phyloP scores from a whole-genome alignment of 1,284 basidiomycete species.

The Fistulinella cinereoalba region DNA sequence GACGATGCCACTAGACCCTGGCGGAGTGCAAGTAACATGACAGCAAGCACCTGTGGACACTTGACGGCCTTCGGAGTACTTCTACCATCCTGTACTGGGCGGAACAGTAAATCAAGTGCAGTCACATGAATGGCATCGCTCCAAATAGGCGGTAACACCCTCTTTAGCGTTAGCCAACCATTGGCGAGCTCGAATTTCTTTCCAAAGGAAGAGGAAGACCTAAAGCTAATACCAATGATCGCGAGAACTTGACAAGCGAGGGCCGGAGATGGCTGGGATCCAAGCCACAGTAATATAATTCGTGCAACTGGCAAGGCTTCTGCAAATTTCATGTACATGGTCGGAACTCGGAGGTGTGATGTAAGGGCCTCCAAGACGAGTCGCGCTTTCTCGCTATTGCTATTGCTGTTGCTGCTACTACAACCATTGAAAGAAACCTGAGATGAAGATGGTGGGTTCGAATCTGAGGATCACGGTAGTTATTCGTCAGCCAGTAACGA shows the following conservation, averaged over 20 bases:
- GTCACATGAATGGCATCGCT: constrained; percentile 59
- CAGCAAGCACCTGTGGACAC: constrained; percentile 54
- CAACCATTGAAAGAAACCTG: constrained; percentile 38
- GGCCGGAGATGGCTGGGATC: constrained; percentile 59
- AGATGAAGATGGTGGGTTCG: constrained; percentile 41
- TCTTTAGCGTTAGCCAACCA: constrained; percentile 70
- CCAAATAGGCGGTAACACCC: constrained; percentile 66
- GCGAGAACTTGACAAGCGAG: constrained; percentile 60
- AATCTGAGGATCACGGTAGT: constrained; percentile 9
- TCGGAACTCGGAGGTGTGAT: constrained; percentile 51
- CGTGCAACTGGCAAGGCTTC: constrained; percentile 69
- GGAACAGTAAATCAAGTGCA: constrained; percentile 64
- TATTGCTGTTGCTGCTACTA: too few relatives aligned
- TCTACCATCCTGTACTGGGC: constrained; percentile 29
- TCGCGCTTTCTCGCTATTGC: constrained; percentile 50
- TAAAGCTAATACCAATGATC: constrained; percentile 55
- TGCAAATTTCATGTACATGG: constrained; percentile 60
- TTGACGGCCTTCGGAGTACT: constrained; percentile 10
- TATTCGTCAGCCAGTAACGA: neutral
- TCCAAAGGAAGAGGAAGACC: constrained; percentile 54
- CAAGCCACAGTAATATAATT: constrained; percentile 70
- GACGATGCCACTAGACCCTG: constrained; percentile 33
- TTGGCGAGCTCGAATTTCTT: constrained; percentile 74
- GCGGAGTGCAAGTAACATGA: constrained; percentile 62
- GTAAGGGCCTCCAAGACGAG: constrained; percentile 60